Evolutionary conservation across 306 rosid species (phyloP), one percentile per base, ranked within the genome.

Genomic region (Macrotyloma uniflorum): DNA sequence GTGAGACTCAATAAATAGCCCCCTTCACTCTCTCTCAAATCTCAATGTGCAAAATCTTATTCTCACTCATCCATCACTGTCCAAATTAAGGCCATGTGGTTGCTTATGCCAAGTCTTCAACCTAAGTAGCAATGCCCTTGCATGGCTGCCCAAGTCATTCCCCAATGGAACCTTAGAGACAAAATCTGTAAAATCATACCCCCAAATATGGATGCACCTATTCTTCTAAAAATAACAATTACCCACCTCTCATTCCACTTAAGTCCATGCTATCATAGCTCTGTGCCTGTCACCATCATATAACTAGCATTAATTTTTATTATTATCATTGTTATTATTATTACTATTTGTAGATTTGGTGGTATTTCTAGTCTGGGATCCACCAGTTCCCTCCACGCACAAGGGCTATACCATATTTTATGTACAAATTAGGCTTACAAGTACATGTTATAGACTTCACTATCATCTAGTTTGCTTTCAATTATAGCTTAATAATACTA

Each of bases 1-100:
- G 77, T 58, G 80, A 82, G 77, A 42, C 62, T 79, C 85, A 77
- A 83, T 89, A 86, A 86, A 83, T 89, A 82, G 67, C 67, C 9
- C 46, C 53, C 54, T 28, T 33, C 43, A 11, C 33, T 15, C 36
- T 24, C 24, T 49, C 40, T 80, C 46, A 40, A 40, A 40, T 40
- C 69, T 69, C 58, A 47, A 53, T 54, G 50, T 83, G 74, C 50
- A 57, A 80, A 74, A 57, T 72, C 36, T 63, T 30, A 47, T 78
- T 80, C 74, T 81, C 65, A 35, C 23, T 71, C 67, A 71, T 51
- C 83, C 58, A 59, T 83, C 89, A 79, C 82, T 59, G 63, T 78
- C 83, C 55, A 72, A 20, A 78, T 57, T 68, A 72, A 55, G 59
- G 0, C 76, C 83, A 77, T 84, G 81, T 80, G 81, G 80, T 76